Conservation (phyloP, 768 basidiomycete species). For the Pleurotus platypus region DNA sequence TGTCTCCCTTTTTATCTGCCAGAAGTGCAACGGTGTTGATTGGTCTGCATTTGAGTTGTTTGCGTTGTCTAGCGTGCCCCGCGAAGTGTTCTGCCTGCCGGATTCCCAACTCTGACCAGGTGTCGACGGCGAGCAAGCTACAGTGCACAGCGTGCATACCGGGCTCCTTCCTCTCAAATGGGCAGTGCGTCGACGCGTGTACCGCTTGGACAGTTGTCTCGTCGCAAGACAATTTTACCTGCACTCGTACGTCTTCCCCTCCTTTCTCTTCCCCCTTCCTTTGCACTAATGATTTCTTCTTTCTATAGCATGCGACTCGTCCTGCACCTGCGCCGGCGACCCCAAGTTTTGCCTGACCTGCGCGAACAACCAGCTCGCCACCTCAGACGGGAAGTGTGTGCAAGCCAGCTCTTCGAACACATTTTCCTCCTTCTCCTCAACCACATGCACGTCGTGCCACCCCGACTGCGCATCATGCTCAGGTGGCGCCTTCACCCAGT, state of each 20-base stretch:
- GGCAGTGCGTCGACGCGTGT: slow-evolving; percentile 66
- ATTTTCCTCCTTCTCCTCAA: slow-evolving; percentile 49
- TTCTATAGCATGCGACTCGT: slow-evolving; percentile 59
- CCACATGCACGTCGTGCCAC: slow-evolving; percentile 71
- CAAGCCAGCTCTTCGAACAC: slow-evolving; percentile 66
- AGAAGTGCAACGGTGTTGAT: slow-evolving; percentile 3
- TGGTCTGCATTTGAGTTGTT: background rate
- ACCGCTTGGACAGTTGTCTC: slow-evolving; percentile 71
- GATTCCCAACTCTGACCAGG: slow-evolving; percentile 64
- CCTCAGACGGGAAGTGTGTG: slow-evolving; percentile 65
- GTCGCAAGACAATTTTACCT: slow-evolving; percentile 70
- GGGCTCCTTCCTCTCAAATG: slow-evolving; percentile 70
- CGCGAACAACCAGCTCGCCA: slow-evolving; percentile 60
- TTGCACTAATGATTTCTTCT: background rate
- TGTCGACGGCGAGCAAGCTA: slow-evolving; percentile 59
- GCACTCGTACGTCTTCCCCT: slow-evolving; percentile 40
- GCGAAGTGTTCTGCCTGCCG: slow-evolving; percentile 61
- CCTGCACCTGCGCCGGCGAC: slow-evolving; percentile 68
- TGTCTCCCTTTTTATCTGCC: slow-evolving; percentile 9
- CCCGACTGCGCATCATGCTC: slow-evolving; percentile 80
- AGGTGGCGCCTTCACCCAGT: slow-evolving; percentile 70
- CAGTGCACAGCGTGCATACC: slow-evolving; percentile 78
- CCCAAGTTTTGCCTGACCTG: slow-evolving; percentile 75
- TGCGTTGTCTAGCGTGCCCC: background rate
- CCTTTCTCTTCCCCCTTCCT: background rate